Percentiles rank a stretch among this genome's conserved stretches.
Evolutionary conservation across 2,329 filamentous ascomycete species (phyloP).

Genomic region (Clonostachys byssicola): DNA sequence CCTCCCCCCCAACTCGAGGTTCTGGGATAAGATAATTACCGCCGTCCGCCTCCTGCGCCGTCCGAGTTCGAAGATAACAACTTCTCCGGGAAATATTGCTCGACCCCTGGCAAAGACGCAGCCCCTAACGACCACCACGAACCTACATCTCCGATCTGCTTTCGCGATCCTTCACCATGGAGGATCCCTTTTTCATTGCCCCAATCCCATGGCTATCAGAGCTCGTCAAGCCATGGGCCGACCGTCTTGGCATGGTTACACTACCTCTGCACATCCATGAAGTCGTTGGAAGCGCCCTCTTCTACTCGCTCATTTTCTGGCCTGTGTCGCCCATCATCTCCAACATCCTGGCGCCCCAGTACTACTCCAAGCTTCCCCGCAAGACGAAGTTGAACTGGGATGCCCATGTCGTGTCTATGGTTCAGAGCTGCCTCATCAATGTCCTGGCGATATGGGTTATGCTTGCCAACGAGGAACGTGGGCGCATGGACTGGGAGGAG

Average conservation of each 20-base stretch:
- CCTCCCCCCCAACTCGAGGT: too few relatives aligned
- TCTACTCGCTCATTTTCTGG: constrained; percentile 67
- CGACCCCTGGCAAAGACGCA: too few relatives aligned
- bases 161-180: constrained; percentile 41
- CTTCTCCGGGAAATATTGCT: too few relatives aligned
- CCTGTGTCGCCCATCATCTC: constrained; percentile 67
- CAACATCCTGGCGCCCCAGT: constrained; percentile 52
- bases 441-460: constrained; percentile 71
- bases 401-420: constrained; percentile 78
- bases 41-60: too few relatives aligned
- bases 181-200: constrained; percentile 66
- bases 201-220: constrained; percentile 52
- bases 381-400: constrained; percentile 75
- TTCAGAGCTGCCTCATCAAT: constrained; percentile 73
- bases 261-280: constrained; percentile 78
- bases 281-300: constrained; percentile 57
- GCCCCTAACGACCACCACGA: too few relatives aligned
- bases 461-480: constrained; percentile 62
- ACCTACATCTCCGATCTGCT: too few relatives aligned
- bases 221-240: constrained; percentile 60
- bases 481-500: constrained; percentile 60
- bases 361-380: constrained; percentile 60
- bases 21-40: too few relatives aligned
- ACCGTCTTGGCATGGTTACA: constrained; percentile 56
- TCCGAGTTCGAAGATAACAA: too few relatives aligned